Base-by-base conservation (phyloP, 352 stramenopile genomes). In the Pythium folliculosum region DNA sequence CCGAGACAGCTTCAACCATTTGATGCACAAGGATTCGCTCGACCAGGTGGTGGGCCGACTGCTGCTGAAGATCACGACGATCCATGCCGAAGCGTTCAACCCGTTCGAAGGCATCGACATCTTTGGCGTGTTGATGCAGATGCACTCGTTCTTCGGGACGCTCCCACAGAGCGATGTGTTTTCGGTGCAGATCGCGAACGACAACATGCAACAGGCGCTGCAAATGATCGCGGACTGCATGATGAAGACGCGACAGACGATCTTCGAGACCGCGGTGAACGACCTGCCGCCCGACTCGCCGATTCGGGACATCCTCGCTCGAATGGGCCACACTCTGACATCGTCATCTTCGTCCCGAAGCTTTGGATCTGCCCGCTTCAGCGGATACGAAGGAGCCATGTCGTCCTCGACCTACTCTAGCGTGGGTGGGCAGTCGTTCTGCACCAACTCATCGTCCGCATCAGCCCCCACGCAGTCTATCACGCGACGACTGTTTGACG, bases 71-170 rank as follows among this genome's bases (percentile, higher is more conserved):
- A 72, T 94, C 50, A 82, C 88, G 0, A 76, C 68, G 10, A 53
- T 75, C 0, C 86, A 96, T 65, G 76, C 85, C 4, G 80, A 77
- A 23, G 75, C 74, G 7, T 19, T 91, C 17, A 83, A 84, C 25
- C 84, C 86, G 0, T 94, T 94, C 35, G 83, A 92, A 69, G 76
- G 76, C 13, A 87, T 94, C 54, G 82, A 96, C 57, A 77, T 96
- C 21, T 94, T 89, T 43, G 84, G 82, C 44, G 79, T 94, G 23
- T 72, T 95, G 35, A 93, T 93, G 82, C 82, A 93, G 62, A 93
- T 94, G 86, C 86, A 95, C 60, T 89, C 77, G 38, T 93, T 94
- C 66, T 94, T 95, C 50, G 85, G 84, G 7, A 94, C 84, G 13
- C 71, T 93, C 19, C 78, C 86, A 10, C 65, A 79, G 45, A 84